Evolutionary conservation across 352 stramenopile species (phyloP), one percentile per base, ranked within the genome.

Genomic region (Globisporangium camurandrum): DNA sequence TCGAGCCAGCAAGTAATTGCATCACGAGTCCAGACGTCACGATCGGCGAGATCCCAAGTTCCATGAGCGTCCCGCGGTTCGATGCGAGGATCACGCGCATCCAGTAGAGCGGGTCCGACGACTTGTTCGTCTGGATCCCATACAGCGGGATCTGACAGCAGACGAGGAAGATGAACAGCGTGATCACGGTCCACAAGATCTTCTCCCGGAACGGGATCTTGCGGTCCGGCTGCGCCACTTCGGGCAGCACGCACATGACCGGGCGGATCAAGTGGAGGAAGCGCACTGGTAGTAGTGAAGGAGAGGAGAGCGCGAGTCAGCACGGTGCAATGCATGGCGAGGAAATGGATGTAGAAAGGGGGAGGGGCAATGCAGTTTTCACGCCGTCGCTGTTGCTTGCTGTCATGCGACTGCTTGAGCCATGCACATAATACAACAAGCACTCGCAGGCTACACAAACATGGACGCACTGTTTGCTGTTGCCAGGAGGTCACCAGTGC

Each of bases 81-180:
- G 96, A 99, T 11, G 96, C 97, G 22, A 99, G 73, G 67, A 99
- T 99, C 30, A 99, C 96, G 54, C 97, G 90, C 90, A 99, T 98
- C 96, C 96, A 99, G 80, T 99, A 99, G 61, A 99, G 97, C 52
- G 97, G 96, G 75, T 99, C 97, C 47, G 93, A 98, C 23, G 94
- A 98, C 75, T 98, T 98, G 61, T 95, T 96, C 38, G 86, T 98
- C 73, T 98, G 91, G 59, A 99, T 96, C 60, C 96, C 97, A 76
- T 99, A 99, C 51, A 99, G 88, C 46, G 97, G 97, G 68, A 99
- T 99, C 82, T 99, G 97, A 67, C 96, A 99, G 72, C 95, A 99
- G 26, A 99, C 97, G 51, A 99, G 82, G 80, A 99, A 99, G 61
- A 99, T 98, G 83, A 99, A 99, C 26, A 99, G 88, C 56, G 96